A percentile compares a stretch with the other conserved stretches of the same genome.
phyloP scores from a whole-genome alignment of 805 yeast genomes.

The Phaffomyces thermotolerans region DNA sequence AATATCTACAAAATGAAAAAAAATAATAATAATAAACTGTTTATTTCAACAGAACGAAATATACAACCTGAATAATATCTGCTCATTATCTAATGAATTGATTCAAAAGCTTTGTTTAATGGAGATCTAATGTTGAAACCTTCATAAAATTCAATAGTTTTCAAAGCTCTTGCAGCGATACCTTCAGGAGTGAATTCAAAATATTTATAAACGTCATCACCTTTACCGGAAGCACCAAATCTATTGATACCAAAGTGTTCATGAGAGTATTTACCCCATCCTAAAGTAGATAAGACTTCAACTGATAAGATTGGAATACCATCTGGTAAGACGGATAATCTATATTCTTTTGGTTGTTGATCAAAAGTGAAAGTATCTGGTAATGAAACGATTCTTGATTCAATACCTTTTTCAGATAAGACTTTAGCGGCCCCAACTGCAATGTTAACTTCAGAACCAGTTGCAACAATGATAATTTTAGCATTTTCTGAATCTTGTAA shows the following conservation, averaged over 20 bases:
- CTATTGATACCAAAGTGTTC: conserved; percentile 92
- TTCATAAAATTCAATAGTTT: conserved; percentile 77
- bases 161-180: conserved; percentile 75
- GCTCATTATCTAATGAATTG: conserved; percentile 7
- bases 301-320: conserved; percentile 89
- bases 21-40: no score
- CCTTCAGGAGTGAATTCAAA: conserved; percentile 93
- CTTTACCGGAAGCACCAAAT: conserved; percentile 96
- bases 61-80: no score
- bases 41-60: no score
- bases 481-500: conserved; percentile 52
- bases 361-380: conserved; percentile 93
- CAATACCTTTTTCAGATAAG: conserved; percentile 55
- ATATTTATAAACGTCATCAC: conserved; percentile 68
- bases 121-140: conserved; percentile 69
- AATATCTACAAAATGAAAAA: no score
- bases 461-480: conserved; percentile 71
- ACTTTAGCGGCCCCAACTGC: conserved; percentile 77
- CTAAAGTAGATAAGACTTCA: conserved; percentile 85
- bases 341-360: conserved; percentile 72
- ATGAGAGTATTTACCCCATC: conserved; percentile 94
- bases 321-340: conserved; percentile 84
- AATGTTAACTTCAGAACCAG: conserved; percentile 88
- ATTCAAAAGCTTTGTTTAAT: conserved; percentile 68
- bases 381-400: conserved; percentile 79